Base-by-base conservation (phyloP, 2,329 filamentous ascomycete genomes). In the Aspergillus eucalypticola region DNA sequence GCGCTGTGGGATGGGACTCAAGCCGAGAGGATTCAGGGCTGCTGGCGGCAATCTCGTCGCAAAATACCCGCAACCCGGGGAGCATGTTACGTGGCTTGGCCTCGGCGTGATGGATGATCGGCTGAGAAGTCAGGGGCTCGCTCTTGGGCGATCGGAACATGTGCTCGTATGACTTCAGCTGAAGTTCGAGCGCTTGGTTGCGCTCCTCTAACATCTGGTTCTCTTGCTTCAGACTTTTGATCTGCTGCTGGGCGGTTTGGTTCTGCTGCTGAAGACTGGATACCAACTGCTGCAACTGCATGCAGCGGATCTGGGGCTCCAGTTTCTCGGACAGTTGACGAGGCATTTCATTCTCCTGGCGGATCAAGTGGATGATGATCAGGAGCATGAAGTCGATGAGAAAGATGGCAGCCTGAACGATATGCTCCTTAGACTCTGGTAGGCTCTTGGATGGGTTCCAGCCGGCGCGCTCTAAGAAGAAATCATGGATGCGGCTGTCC, bases 351-450 rank as follows among this genome's bases (percentile, higher is more conserved):
- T 71, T 72, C 51, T 76, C 74, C 61, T 73, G 71, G 48, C 70
- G 69, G 56, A 76, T 71, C 38, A 76, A 65, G 55, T 72, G 69
- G 11, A 73, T 65, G 39, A 77, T 76, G 46, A 76, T 72, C 19
- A 71, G 60, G 29, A 73, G 69, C 72, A 76, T 75, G 56, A 76
- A 76, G 60, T 77, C 75, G 44, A 77, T 72, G 13, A 76, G 66
- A 53, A 71, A 74, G 56, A 77, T 72, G 3, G 75, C 72, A 7
- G 70, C 75, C 64, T 76, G 73, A 11, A 76, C 73, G 19, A 76
- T 76, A 60, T 77, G 75, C 58, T 77, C 75, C 66, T 77, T 77
- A n/a, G 75, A 78, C 42, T 77, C 72, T 3, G 72, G 72, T 42
- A 76, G 66, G 62, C 71, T 76, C 62, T 77, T 76, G 38, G 72